Evolutionary conservation across 768 basidiomycete genomes (phyloP), one percentile per base, ranked within the genome.

Genomic region (Hygrophorus russula): DNA sequence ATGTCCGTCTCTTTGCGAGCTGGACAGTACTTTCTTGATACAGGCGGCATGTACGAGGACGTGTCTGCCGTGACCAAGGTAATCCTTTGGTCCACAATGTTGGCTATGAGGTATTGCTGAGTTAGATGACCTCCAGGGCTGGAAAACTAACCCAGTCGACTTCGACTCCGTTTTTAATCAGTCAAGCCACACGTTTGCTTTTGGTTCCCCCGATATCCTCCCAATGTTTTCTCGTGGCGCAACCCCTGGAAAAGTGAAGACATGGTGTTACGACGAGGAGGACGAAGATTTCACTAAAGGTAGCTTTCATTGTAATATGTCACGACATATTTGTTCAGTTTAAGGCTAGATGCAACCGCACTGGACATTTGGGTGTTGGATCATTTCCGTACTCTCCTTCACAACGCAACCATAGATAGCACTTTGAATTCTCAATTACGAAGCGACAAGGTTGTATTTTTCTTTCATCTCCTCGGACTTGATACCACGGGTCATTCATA

Each of bases 151-250:
- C 59, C 86, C 85, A 39, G 85, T 91, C 39, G 76, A 88, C 52
- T 91, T 92, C 56, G 88, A 92, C 58, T 88, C 86, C 1, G 77
- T 91, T 11, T 87, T 92, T 59, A 92, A 91, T 53, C 82, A 79
- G 53, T 88, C 86, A 2, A 73, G 69, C 31, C 64, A 71, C 15
- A 86, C 86, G 0, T 92, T 78, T 55, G 82, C 84, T 1, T 91
- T 92, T 46, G 89, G 89, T 0, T 85, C 82, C 2, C 89, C 89
- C 0, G 89, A 92, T 57, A 92, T 92, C 41, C 59, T 91, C 4
- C 87, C 86, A 2, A 91, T 92, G 82, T 92, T 92, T 52, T 64
- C 76, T 6, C 69, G 74, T n/a, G 84, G 85, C 13, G 83, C 86
- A 0, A 68, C 68, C 0, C 73, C 74, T 0, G 78, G 76, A 0